Conservation (phyloP, 441 rosid genomes). For the Populus trichocarpa region DNA sequence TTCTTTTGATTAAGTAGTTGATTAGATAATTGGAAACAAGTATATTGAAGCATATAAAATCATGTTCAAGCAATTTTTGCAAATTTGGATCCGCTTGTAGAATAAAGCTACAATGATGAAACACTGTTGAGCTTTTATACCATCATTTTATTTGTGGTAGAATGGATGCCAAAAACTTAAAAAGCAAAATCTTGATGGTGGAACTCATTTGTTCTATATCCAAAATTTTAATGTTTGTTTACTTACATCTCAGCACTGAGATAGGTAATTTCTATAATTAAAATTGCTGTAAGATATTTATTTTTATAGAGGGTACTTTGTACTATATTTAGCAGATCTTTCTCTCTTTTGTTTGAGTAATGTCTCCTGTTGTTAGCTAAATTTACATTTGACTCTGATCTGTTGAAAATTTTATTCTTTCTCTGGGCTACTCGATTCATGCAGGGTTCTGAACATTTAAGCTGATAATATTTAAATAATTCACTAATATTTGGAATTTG, state of each 20-base stretch:
- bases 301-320: neutral
- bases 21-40: neutral
- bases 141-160: neutral
- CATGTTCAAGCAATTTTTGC: neutral
- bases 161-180: neutral
- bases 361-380: neutral
- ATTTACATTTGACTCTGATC: neutral
- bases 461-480: neutral
- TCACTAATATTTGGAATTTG: conserved; percentile 23
- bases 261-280: neutral
- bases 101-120: neutral
- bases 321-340: neutral
- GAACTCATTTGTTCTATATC: neutral
- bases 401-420: neutral
- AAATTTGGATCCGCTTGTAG: neutral
- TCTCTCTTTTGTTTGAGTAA: neutral
- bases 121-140: neutral
- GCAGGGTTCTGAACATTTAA: neutral
- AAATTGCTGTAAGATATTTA: neutral
- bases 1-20: neutral
- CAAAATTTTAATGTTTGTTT: neutral
- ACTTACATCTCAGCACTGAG: neutral
- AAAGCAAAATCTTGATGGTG: neutral
- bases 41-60: neutral
- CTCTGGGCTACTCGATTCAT: neutral